Percentiles rank a stretch among this genome's conserved stretches.
Conservation (phyloP, 2,329 filamentous ascomycete species). For the Xylariaceae sp. region DNA sequence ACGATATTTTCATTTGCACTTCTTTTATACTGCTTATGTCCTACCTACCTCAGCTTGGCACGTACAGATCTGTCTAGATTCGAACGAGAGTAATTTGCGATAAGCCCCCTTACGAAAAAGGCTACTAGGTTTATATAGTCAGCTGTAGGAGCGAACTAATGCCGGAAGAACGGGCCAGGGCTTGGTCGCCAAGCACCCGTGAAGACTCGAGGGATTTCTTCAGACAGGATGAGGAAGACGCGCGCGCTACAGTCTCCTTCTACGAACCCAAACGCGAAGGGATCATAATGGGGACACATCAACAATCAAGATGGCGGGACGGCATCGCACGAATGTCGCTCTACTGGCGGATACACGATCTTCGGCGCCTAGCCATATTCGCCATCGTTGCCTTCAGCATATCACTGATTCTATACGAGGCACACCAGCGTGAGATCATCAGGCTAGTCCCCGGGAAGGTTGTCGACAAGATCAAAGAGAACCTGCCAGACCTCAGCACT, state of each 20-base stretch:
- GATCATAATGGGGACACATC: slow-evolving; percentile 11
- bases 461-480: neutral
- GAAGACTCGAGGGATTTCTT: neutral
- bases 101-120: no score
- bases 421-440: slow-evolving; percentile 30
- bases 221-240: slow-evolving; percentile 3
- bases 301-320: slow-evolving; percentile 23
- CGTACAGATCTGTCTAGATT: no score
- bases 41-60: no score
- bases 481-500: neutral
- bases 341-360: slow-evolving; percentile 25
- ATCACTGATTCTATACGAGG: slow-evolving; percentile 31
- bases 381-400: slow-evolving; percentile 24
- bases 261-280: neutral
- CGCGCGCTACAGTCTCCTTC: slow-evolving; percentile 9
- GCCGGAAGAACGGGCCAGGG: neutral
- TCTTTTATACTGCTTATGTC: no score
- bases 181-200: neutral
- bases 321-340: slow-evolving; percentile 23
- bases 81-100: no score
- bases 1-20: no score
- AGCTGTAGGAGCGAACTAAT: neutral
- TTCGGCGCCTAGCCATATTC: slow-evolving; percentile 29
- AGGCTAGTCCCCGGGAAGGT: slow-evolving; percentile 18
- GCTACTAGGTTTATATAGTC: no score